phyloP scores from a whole-genome alignment of 139 green algal genomes.

The Axilococcus clingmanii region DNA sequence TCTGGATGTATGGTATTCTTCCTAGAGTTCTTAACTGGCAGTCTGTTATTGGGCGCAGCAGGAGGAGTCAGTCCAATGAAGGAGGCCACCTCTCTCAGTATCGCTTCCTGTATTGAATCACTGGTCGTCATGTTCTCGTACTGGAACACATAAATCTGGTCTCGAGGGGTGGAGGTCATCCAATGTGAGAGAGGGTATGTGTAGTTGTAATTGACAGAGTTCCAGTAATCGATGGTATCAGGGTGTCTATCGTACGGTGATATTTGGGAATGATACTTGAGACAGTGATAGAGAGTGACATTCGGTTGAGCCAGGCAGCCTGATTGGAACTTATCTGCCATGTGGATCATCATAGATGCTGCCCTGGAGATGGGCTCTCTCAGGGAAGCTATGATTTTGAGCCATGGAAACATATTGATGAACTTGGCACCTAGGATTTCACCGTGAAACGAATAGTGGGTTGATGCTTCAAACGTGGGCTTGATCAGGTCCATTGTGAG shows the following conservation, averaged over 20 bases:
- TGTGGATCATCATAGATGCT: conserved; percentile 22
- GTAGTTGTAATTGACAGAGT: no score
- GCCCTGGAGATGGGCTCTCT: conserved; percentile 22
- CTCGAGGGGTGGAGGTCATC: neutral
- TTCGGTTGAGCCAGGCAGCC: neutral
- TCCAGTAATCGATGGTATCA: neutral
- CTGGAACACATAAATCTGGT: conserved; percentile 5
- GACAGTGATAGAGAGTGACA: conserved; percentile 1
- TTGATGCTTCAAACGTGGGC: conserved; percentile 12
- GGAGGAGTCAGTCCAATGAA: conserved; percentile 9
- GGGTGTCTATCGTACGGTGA: neutral
- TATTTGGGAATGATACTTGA: conserved; percentile 4
- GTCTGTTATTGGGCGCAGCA: neutral
- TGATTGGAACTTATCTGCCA: conserved; percentile 6
- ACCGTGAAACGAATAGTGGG: conserved; percentile 13
- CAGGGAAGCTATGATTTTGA: conserved; percentile 17
- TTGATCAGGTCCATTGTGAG: neutral
- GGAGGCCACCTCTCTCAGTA: neutral
- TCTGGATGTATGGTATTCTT: conserved; percentile 10
- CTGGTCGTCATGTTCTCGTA: conserved; percentile 2
- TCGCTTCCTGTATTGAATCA: conserved; percentile 1
- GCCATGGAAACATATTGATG: conserved; percentile 11
- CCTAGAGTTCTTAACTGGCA: conserved; percentile 1
- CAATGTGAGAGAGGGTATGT: conserved; percentile 1
- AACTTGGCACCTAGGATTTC: conserved; percentile 7